Base-by-base conservation (phyloP, 257 asterid genomes). In the Ocimum tenuiflorum region DNA sequence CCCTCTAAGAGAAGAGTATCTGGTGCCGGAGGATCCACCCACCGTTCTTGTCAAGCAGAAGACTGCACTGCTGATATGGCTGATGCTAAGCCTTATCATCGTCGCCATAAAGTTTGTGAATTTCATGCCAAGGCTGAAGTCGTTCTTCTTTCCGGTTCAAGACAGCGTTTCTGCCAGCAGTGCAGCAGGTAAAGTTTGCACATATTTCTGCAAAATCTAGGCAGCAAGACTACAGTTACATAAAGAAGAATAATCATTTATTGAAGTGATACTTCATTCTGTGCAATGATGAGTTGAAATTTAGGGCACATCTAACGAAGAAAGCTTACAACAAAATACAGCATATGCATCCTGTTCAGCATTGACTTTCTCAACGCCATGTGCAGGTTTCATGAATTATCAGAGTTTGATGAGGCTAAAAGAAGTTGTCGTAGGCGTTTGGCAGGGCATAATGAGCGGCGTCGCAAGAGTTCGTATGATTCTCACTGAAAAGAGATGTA, bases 141-240 rank as follows among this genome's bases (percentile, higher is more conserved):
- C 9, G 95, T 88, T 52, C 71, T 81, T 64, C 77, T 83, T 58
- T 60, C 81, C 1, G 96, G 84, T 69, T 18, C 47, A 42, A 83
- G 76, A 50, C 86, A 91, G 64, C 89, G 97, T 13, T 91, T 91
- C 90, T 91, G 96, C 73, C 97, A 91, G 87, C 97, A 91, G 88
- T 91, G 97, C 79, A 91, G 96, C 94, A 88, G 97, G 97, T 91
- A 49, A 20, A 36, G 19, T 51, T 51, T 46, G 52, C 42, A 4
- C 52, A n/a, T n/a, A n/a, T n/a, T n/a, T n/a, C n/a, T n/a, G n/a
- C 50, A 67, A 41, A 70, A 10, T 23, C 27, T 62, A 41, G 50
- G 8, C n/a, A 15, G 31, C 31, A 8, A 35, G 18, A 68, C 50
- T 18, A 45, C 39, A 19, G 45, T 47, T 38, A 33, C 11, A 7